These are phyloP conservation scores for Tetracladium maxilliforme DNA, from an alignment of 2,329 filamentous ascomycete genomes.

Conservation along the genomic window DNA sequence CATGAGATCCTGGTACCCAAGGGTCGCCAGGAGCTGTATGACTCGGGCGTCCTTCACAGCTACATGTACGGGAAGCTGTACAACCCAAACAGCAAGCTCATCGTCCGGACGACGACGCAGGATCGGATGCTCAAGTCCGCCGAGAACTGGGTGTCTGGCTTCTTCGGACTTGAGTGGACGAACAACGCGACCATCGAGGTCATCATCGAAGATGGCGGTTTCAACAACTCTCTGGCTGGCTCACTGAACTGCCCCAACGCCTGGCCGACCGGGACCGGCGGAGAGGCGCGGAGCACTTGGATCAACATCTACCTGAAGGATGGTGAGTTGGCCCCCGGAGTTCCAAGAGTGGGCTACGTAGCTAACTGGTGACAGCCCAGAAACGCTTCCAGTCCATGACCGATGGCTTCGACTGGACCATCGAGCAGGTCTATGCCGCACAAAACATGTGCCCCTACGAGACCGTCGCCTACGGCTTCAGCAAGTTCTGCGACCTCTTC, in stretches of 20 bases:
- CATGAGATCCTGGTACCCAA: conserved; percentile 58
- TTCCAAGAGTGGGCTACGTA: background rate
- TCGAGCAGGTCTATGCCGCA: conserved; percentile 47
- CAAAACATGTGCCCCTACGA: conserved; percentile 68
- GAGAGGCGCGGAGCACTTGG: conserved; percentile 45
- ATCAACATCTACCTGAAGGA: conserved; percentile 47
- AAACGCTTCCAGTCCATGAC: conserved; percentile 40
- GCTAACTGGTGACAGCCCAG: conserved; percentile 26
- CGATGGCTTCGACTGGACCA: conserved; percentile 45
- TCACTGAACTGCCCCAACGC: conserved; percentile 52
- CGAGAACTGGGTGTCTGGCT: conserved; percentile 66
- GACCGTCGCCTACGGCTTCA: conserved; percentile 63
- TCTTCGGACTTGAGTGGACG: conserved; percentile 64
- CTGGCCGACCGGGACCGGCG: conserved; percentile 23
- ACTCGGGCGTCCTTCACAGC: conserved; percentile 55
- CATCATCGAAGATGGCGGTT: conserved; percentile 47
- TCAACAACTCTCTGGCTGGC: conserved; percentile 59
- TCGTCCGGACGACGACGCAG: conserved; percentile 61
- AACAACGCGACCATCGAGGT: conserved; percentile 59
- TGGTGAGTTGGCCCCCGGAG: conserved; percentile 17
- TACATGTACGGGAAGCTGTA: conserved; percentile 44
- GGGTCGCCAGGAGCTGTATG: conserved; percentile 59
- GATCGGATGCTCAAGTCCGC: conserved; percentile 65
- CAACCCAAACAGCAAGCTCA: conserved; percentile 57
- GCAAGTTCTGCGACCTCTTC: conserved; percentile 59